phyloP scores from a whole-genome alignment of 768 basidiomycete species.

The Hortiboletus campestris region DNA sequence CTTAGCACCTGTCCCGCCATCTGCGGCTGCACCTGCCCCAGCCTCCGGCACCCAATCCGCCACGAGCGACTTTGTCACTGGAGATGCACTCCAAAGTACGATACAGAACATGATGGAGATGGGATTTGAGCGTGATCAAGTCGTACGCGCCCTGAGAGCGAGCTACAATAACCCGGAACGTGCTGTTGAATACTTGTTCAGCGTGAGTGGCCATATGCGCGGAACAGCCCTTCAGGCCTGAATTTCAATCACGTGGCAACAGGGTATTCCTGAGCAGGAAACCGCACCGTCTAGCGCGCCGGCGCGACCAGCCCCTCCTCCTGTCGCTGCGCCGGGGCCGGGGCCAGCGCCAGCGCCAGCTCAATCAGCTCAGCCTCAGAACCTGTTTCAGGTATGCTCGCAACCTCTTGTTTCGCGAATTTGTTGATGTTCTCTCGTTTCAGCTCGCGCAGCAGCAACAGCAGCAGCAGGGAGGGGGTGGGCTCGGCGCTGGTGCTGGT shows the following conservation, averaged over 20 bases:
- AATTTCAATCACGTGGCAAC: constrained; percentile 10
- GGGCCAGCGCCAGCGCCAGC: constrained; percentile 26
- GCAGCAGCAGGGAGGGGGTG: constrained; percentile 25
- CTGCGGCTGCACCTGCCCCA: constrained; percentile 32
- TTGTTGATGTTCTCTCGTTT: constrained; percentile 1
- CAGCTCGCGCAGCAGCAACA: constrained; percentile 76
- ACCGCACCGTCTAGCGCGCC: constrained; percentile 41
- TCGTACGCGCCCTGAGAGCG: constrained; percentile 81
- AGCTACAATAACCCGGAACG: constrained; percentile 98
- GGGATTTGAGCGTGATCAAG: constrained; percentile 89
- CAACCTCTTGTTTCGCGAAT: not conserved
- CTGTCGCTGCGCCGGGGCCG: constrained; percentile 33
- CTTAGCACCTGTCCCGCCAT: constrained; percentile 34
- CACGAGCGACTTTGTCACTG: constrained; percentile 70
- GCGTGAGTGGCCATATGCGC: constrained; percentile 46
- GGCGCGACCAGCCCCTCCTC: constrained; percentile 35
- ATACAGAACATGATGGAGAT: constrained; percentile 88
- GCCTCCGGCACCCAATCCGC: constrained; percentile 32
- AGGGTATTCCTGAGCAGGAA: constrained; percentile 72
- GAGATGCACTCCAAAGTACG: constrained; percentile 69
- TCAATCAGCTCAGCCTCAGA: constrained; percentile 56
- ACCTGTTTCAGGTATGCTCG: constrained; percentile 76
- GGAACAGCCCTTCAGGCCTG: not conserved
- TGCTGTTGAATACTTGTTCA: constrained; percentile 98
- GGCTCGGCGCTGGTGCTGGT: constrained; percentile 19